Evolutionary conservation across 768 basidiomycete species (phyloP), one percentile per base, ranked within the genome.

Genomic region (Pulveroboletus sp.): DNA sequence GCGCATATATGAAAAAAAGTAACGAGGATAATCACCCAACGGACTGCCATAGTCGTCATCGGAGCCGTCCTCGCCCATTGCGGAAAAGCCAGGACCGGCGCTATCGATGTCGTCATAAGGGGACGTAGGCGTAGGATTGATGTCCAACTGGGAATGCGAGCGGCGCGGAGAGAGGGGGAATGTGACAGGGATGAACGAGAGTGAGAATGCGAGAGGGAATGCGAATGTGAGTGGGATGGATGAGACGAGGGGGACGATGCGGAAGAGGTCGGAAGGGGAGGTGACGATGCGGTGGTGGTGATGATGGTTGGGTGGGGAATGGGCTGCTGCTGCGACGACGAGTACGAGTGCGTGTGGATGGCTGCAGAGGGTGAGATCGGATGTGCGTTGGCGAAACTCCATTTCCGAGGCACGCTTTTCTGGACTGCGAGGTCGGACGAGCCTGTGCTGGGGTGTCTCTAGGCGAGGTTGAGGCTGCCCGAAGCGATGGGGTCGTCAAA

Each of bases 101-200:
- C 78, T 76, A 52, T 81, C 81, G 51, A 80, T 66, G 47, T 87
- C 86, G 47, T 86, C 83, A 63, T 82, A 85, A 17, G 72, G 67
- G 0, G 67, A 64, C 0, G 53, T 19, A 19, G 61, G 43, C 37
- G 65, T 50, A 33, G 56, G 19, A 5, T 51, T 64, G 29, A 69
- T 61, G 23, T 71, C 74, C 38, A 69, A 57, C 16, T 59, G 65
- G 4, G 54, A 43, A 17, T 43, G 55, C 3, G 55, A 36, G 13
- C 32, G 55, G n/a, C 55, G 58, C n/a, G 58, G 33, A 19, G 59
- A 57, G 2, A 61, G 39, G n/a, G 61, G 1, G 64, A 51, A n/a
- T 59, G 60, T 0, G 65, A 64, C 3, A 46, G 48, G 2, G 63
- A 59, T 41, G 61, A 43, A 52, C 49, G 58, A 27, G 62, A 49